These are phyloP conservation scores for Aspergillus biplanus DNA, from an alignment of 495 filamentous ascomycete genomes.

Conservation along the genomic window DNA sequence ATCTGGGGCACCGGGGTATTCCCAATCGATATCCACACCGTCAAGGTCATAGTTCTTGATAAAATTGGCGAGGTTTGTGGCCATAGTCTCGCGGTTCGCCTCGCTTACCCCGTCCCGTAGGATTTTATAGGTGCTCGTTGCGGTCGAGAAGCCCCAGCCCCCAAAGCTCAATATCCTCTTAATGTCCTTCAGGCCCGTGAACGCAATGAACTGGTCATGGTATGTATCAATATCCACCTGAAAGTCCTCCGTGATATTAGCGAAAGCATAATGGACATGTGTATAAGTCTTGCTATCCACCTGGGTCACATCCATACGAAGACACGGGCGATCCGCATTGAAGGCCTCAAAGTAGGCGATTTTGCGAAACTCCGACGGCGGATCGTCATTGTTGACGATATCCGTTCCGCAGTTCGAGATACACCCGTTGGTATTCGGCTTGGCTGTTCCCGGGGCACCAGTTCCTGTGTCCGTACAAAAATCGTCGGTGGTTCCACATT, in stretches of 20 bases:
- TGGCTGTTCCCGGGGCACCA: slow-evolving; percentile 41
- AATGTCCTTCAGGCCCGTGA: slow-evolving; percentile 23
- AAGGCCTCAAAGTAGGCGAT: slow-evolving; percentile 10
- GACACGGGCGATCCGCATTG: slow-evolving; percentile 26
- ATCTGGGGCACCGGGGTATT: slow-evolving; percentile 44
- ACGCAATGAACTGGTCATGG: slow-evolving; percentile 28
- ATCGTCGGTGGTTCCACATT: slow-evolving; percentile 35
- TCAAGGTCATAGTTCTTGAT: slow-evolving; percentile 35
- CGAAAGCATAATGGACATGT: slow-evolving; percentile 52
- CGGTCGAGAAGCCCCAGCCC: slow-evolving; percentile 51
- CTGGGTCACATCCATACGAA: slow-evolving; percentile 20
- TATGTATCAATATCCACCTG: slow-evolving; percentile 27
- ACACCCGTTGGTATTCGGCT: slow-evolving; percentile 33
- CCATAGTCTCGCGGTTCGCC: slow-evolving; percentile 39
- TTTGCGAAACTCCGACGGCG: not conserved
- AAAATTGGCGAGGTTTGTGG: slow-evolving; percentile 39
- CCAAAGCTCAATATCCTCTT: slow-evolving; percentile 50
- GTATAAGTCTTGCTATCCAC: slow-evolving; percentile 37
- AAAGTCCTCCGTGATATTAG: slow-evolving; percentile 31
- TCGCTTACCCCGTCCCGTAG: slow-evolving; percentile 40
- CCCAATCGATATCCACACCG: slow-evolving; percentile 49
- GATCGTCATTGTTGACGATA: slow-evolving; percentile 1
- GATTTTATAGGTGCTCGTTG: slow-evolving; percentile 36
- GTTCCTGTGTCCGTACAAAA: slow-evolving; percentile 45
- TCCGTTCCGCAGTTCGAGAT: slow-evolving; percentile 12